Conservation (phyloP, 352 stramenopile genomes). For the Globisporangium alternatum region DNA sequence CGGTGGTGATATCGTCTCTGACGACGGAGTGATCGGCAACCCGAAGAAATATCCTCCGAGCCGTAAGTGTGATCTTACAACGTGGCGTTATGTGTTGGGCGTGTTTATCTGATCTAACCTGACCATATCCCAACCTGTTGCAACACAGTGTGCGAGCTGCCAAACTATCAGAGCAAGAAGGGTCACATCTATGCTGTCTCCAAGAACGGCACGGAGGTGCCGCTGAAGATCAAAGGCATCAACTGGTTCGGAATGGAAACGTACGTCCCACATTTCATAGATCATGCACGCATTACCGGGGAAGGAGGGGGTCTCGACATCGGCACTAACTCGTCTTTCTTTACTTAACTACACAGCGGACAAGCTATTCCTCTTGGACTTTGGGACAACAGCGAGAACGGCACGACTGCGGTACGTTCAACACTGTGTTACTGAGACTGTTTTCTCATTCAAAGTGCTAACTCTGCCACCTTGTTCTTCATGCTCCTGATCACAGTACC, state of each 20-base stretch:
- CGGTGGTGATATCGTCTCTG: slow-evolving; percentile 32
- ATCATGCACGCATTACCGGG: background rate
- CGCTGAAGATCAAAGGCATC: slow-evolving; percentile 68
- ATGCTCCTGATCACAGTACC: slow-evolving; percentile 28
- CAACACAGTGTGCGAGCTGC: slow-evolving; percentile 39
- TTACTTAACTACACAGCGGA: slow-evolving; percentile 17
- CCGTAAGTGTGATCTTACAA: background rate
- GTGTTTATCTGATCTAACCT: background rate
- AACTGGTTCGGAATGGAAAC: slow-evolving; percentile 83
- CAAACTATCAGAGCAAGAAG: slow-evolving; percentile 73
- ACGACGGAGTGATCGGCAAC: slow-evolving; percentile 73
- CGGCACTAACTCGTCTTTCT: background rate
- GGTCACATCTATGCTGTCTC: slow-evolving; percentile 54
- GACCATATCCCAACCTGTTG: background rate
- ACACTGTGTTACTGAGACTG: background rate
- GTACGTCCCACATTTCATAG: slow-evolving; percentile 17
- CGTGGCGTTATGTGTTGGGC: background rate
- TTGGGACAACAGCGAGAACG: slow-evolving; percentile 72
- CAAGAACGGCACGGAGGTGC: slow-evolving; percentile 51
- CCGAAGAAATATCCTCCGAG: slow-evolving; percentile 68
- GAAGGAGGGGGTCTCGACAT: too few relatives aligned
- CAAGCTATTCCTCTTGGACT: slow-evolving; percentile 66
- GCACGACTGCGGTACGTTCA: slow-evolving; percentile 50
- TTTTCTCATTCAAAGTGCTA: background rate
- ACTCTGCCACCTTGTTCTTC: background rate